A percentile compares a stretch with the other conserved stretches of the same genome.
These are phyloP conservation scores for Claviceps pazoutovae DNA, from an alignment of 2,329 filamentous ascomycete species.

Conservation along the genomic window DNA sequence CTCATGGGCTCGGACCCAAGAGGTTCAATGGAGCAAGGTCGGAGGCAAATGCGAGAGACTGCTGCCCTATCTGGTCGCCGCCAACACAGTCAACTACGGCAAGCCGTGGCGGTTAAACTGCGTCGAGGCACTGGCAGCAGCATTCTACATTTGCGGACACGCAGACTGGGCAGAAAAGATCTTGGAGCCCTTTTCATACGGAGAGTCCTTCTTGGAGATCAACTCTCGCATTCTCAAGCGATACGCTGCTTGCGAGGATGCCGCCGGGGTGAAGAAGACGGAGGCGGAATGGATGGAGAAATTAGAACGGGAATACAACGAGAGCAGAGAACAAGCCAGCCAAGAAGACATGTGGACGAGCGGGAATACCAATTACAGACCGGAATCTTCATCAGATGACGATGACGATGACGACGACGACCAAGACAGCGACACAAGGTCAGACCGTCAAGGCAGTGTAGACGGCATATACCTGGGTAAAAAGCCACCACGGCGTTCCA, in stretches of 20 bases:
- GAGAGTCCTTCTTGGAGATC: slow-evolving; percentile 77
- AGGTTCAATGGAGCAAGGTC: slow-evolving; percentile 82
- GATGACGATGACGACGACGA: slow-evolving; percentile 33
- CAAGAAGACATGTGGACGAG: slow-evolving; percentile 80
- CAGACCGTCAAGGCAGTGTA: slow-evolving; percentile 24
- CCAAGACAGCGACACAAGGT: slow-evolving; percentile 23
- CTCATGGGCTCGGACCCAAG: slow-evolving; percentile 84
- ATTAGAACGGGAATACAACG: slow-evolving; percentile 77
- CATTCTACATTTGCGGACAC: slow-evolving; percentile 86
- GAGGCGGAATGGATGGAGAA: slow-evolving; percentile 82
- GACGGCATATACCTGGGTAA: slow-evolving; percentile 50
- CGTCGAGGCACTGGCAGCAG: slow-evolving; percentile 83
- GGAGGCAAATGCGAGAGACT: slow-evolving; percentile 86
- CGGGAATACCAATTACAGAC: slow-evolving; percentile 68
- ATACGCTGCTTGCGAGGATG: slow-evolving; percentile 73
- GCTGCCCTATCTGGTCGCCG: slow-evolving; percentile 87
- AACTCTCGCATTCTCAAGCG: slow-evolving; percentile 69
- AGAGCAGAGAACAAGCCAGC: slow-evolving; percentile 56
- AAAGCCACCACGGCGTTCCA: slow-evolving; percentile 25
- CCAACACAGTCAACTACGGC: slow-evolving; percentile 95
- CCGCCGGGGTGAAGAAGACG: slow-evolving; percentile 67
- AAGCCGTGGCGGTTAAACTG: slow-evolving; percentile 92
- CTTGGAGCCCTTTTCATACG: slow-evolving; percentile 76
- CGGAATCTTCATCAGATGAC: slow-evolving; percentile 40
- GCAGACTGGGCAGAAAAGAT: slow-evolving; percentile 80